Percentiles rank a stretch among this genome's conserved stretches.
Conservation (phyloP, 73 alveolate species). For the Symbiodinium natans region DNA sequence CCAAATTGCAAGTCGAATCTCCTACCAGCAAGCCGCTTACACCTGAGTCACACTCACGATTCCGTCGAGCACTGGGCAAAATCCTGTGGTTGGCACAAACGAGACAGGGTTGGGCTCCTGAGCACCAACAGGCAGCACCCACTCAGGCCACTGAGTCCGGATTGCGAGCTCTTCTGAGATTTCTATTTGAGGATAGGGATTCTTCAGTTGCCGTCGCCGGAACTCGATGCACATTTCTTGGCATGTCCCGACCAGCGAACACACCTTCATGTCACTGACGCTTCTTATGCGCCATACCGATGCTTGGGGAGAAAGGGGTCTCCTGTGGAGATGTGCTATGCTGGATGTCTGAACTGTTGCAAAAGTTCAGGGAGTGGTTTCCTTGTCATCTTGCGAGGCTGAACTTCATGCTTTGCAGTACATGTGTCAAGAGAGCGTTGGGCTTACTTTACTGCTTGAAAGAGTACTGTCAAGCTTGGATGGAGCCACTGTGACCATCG, state of each 20-base stretch:
- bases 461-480: neutral
- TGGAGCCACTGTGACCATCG: too few species aligned
- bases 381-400: neutral
- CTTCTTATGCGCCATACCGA: neutral
- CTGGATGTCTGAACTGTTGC: neutral
- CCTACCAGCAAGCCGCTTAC: neutral
- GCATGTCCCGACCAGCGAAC: neutral
- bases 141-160: neutral
- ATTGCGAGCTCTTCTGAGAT: neutral
- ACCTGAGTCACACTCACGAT: neutral
- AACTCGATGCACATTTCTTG: neutral
- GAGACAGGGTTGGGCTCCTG: neutral
- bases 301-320: neutral
- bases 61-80: conserved; percentile 13
- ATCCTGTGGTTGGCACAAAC: neutral
- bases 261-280: too few species aligned
- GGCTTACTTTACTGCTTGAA: neutral
- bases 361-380: neutral
- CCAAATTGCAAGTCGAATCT: neutral
- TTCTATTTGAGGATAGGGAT: neutral
- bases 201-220: neutral
- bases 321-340: neutral
- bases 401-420: neutral
- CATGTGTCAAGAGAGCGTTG: neutral
- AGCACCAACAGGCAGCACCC: conserved; percentile 4